Percentiles rank a stretch among this genome's conserved stretches.
Conservation (phyloP, 1,284 basidiomycete genomes). For the Hymenochaete sp. region DNA sequence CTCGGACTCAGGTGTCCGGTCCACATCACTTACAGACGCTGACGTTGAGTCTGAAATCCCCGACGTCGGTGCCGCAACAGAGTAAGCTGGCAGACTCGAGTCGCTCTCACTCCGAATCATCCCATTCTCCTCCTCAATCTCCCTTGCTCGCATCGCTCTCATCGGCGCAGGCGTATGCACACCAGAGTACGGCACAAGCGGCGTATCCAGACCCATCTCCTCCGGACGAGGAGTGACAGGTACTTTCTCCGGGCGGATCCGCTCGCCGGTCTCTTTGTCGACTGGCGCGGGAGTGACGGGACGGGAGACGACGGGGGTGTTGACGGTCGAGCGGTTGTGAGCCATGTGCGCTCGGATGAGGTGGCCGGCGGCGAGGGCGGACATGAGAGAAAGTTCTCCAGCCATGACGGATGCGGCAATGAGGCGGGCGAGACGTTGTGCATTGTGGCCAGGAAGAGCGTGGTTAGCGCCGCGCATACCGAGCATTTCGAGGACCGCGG, state of each 20-base stretch:
- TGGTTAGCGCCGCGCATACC: constrained; percentile 83
- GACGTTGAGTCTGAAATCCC: too few species aligned
- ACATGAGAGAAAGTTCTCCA: constrained; percentile 83
- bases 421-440: constrained; percentile 79
- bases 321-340: constrained; percentile 69
- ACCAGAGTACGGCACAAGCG: constrained; percentile 15
- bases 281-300: constrained; percentile 52
- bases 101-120: constrained; percentile 13
- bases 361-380: constrained; percentile 87
- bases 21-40: too few species aligned
- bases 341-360: constrained; percentile 83
- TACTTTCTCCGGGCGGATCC: background rate
- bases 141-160: constrained; percentile 4
- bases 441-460: constrained; percentile 77
- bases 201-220: constrained; percentile 8
- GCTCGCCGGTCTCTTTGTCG: too few species aligned
- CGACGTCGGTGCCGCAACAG: background rate
- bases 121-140: background rate
- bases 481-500: constrained; percentile 87
- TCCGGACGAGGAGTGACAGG: constrained; percentile 8
- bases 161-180: constrained; percentile 16
- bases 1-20: too few species aligned
- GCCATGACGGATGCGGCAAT: constrained; percentile 91
- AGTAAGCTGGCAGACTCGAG: constrained; percentile 13
- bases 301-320: constrained; percentile 55